Evolutionary conservation across 306 rosid genomes (phyloP).

Genomic region (Abrus pulchellus): DNA sequence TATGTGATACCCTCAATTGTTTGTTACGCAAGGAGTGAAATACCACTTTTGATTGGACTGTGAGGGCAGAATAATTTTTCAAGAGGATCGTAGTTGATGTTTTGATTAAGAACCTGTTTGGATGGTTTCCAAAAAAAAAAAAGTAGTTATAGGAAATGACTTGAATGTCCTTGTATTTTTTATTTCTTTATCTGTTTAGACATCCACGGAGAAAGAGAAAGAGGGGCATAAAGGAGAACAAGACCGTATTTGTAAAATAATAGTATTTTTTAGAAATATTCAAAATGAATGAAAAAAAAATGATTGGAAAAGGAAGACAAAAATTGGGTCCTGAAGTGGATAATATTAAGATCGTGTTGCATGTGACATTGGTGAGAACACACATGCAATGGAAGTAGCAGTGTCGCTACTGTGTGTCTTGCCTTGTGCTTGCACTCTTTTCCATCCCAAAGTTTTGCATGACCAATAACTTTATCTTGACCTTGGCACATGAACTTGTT

Average conservation of each 20-base stretch:
- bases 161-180: conserved; percentile 46
- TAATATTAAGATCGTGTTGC: not conserved
- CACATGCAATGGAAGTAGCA: not conserved
- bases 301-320: not conserved
- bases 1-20: conserved; percentile 34
- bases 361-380: conserved; percentile 25
- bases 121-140: not conserved
- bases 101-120: conserved; percentile 37
- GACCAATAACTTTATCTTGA: conserved; percentile 37
- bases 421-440: not conserved
- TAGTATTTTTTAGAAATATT: not conserved
- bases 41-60: conserved; percentile 40
- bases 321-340: not conserved
- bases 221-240: not conserved
- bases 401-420: not conserved
- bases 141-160: conserved; percentile 46
- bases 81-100: not conserved
- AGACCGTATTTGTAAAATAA: not conserved
- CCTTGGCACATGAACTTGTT: not conserved
- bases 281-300: not conserved
- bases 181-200: not conserved
- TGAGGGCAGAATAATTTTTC: conserved; percentile 41
- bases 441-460: conserved; percentile 15
- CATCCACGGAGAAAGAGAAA: not conserved
- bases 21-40: conserved; percentile 23